phyloP scores from a whole-genome alignment of 169 alveolate genomes.

The Babesia divergens region DNA sequence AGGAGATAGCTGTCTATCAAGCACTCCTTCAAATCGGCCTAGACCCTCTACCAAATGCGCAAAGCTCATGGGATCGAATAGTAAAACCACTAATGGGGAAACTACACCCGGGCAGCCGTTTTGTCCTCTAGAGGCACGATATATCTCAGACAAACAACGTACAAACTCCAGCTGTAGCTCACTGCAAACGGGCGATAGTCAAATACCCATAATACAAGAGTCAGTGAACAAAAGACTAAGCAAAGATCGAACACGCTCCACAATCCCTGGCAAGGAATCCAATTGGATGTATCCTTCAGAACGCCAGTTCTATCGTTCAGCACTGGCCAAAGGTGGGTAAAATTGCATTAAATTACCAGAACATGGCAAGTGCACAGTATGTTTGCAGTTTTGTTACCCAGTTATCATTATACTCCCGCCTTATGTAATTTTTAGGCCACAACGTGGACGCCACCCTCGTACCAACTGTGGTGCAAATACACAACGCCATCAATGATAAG shows the following conservation, averaged over 20 bases:
- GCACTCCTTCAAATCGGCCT: too few species aligned
- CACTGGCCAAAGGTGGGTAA: constrained; percentile 67
- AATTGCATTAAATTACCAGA: too few species aligned
- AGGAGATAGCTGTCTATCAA: too few species aligned
- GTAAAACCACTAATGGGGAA: not conserved
- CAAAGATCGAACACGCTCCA: constrained; percentile 59
- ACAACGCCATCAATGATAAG: constrained; percentile 74
- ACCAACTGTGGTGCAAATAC: constrained; percentile 69
- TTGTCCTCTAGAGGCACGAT: constrained; percentile 23
- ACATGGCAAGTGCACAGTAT: not conserved
- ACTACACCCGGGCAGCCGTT: not conserved
- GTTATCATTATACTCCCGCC: not conserved
- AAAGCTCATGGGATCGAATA: not conserved
- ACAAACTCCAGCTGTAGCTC: constrained; percentile 32
- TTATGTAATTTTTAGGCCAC: constrained; percentile 61
- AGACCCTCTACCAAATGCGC: too few species aligned
- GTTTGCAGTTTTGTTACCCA: too few species aligned
- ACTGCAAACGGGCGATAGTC: constrained; percentile 10
- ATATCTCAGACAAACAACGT: not conserved
- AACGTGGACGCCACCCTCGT: constrained; percentile 58
- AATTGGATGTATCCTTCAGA: constrained; percentile 78
- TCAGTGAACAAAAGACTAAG: constrained; percentile 3
- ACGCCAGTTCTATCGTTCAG: constrained; percentile 71
- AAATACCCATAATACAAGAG: not conserved
- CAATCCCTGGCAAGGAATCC: constrained; percentile 64